These are phyloP conservation scores for Hypholoma fasciculare DNA, from an alignment of 768 basidiomycete species.

Conservation along the genomic window DNA sequence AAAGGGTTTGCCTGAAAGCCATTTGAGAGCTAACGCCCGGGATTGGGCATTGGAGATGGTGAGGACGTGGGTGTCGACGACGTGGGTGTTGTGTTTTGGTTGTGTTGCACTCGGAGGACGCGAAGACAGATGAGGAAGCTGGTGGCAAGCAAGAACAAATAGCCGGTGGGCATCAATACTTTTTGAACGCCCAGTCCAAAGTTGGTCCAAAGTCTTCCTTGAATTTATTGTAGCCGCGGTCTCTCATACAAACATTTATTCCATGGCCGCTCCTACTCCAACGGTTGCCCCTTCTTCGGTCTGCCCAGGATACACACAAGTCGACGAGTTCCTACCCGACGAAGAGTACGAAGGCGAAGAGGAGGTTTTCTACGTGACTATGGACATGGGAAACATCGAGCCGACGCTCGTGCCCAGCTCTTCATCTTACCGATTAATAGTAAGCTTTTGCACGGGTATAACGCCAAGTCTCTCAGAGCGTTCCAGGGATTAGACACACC, in stretches of 20 bases:
- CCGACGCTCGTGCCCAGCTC: constrained; percentile 75
- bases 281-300: constrained; percentile 28
- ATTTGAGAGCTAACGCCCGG: constrained; percentile 5
- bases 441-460: constrained; percentile 32
- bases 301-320: constrained; percentile 64
- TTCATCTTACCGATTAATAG: constrained; percentile 71
- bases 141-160: too few species aligned
- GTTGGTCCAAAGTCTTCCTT: too few species aligned
- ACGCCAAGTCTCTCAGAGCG: neutral
- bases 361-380: constrained; percentile 67
- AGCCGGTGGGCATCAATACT: too few species aligned
- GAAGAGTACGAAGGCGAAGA: constrained; percentile 65
- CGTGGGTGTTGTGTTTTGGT: too few species aligned
- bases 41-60: constrained; percentile 1
- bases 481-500: constrained; percentile 74
- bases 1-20: constrained; percentile 16
- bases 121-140: too few species aligned
- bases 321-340: constrained; percentile 67
- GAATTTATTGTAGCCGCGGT: too few species aligned
- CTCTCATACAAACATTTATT: too few species aligned
- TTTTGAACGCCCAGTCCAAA: too few species aligned
- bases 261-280: too few species aligned
- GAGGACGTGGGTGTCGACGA: neutral
- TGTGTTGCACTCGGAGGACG: too few species aligned
- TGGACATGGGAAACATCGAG: constrained; percentile 73